Percentiles rank a stretch among this genome's conserved stretches.
These are phyloP conservation scores for Chaetomidium leptoderma DNA, from an alignment of 495 filamentous ascomycete species.

Conservation along the genomic window DNA sequence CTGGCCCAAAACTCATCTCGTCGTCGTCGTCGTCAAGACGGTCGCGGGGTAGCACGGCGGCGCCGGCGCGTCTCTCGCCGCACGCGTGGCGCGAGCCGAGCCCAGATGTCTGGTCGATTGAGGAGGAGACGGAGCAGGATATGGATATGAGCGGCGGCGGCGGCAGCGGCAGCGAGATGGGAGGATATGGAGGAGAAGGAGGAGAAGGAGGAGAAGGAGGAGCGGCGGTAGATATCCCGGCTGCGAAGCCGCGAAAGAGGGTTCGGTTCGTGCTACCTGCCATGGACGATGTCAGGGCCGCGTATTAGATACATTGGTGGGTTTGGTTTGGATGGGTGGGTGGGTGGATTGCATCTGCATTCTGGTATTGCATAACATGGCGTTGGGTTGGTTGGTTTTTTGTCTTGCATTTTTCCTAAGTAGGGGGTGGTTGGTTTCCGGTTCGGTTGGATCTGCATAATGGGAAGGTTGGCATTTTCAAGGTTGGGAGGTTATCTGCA, in stretches of 20 bases:
- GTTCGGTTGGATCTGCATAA: not conserved
- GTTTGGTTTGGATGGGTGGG: not conserved
- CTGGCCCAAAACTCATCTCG: not conserved
- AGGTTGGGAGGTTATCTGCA: not conserved
- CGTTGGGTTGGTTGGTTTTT: not conserved
- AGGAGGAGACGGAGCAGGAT: slow-evolving; percentile 47
- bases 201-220: slow-evolving; percentile 23
- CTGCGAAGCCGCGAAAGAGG: slow-evolving; percentile 47
- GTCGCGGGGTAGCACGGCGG: not conserved
- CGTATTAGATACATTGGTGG: not conserved
- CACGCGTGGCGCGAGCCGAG: slow-evolving; percentile 51
- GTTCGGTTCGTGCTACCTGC: slow-evolving; percentile 47
- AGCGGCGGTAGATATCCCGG: slow-evolving; percentile 40
- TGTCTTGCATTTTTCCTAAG: too few species aligned
- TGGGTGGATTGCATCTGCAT: slow-evolving; percentile 3
- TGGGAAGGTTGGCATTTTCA: not conserved
- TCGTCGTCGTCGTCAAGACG: not conserved
- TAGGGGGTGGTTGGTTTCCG: too few species aligned
- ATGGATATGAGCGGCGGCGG: too few species aligned
- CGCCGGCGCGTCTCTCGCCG: slow-evolving; percentile 21
- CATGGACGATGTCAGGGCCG: slow-evolving; percentile 24
- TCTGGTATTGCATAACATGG: not conserved
- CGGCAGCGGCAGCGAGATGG: slow-evolving; percentile 36
- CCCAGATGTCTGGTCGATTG: slow-evolving; percentile 50
- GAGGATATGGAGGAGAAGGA: slow-evolving; percentile 10